Percentiles rank a stretch among this genome's conserved stretches.
These are phyloP conservation scores for Chiua sp. DNA, from an alignment of 1,284 basidiomycete genomes.

Conservation along the genomic window DNA sequence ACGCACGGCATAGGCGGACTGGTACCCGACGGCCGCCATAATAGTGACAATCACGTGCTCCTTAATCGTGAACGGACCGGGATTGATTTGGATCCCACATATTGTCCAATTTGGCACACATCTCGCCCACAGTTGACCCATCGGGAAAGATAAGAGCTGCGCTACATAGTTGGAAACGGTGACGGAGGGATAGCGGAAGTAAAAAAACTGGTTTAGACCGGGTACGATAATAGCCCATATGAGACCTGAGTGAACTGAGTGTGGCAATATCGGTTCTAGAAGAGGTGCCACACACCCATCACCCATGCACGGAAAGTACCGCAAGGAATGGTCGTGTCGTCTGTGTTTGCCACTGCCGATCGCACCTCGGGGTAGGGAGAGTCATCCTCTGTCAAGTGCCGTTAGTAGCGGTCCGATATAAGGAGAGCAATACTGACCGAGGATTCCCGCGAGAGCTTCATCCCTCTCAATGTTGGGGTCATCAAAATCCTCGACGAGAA, in stretches of 20 bases:
- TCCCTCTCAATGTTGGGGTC: constrained; percentile 69
- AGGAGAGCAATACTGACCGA: constrained; percentile 30
- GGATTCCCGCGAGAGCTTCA: constrained; percentile 46
- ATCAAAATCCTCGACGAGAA: constrained; percentile 47
- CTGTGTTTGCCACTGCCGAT: constrained; percentile 75
- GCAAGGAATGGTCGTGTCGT: constrained; percentile 66
- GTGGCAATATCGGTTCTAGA: not conserved
- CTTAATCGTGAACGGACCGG: constrained; percentile 76
- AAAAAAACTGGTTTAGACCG: constrained; percentile 70
- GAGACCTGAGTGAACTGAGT: constrained; percentile 30
- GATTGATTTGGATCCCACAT: constrained; percentile 64
- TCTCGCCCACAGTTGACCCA: constrained; percentile 63
- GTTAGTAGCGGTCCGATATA: constrained; percentile 2
- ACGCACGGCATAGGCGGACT: constrained; percentile 40
- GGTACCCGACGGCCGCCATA: constrained; percentile 76
- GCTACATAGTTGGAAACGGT: constrained; percentile 61
- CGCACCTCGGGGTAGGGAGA: constrained; percentile 66
- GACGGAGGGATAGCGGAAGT: constrained; percentile 68
- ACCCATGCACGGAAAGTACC: constrained; percentile 72
- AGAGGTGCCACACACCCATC: constrained; percentile 47
- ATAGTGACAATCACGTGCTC: constrained; percentile 74
- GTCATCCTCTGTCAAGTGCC: constrained; percentile 47
- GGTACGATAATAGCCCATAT: constrained; percentile 65
- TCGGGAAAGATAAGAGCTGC: constrained; percentile 68
- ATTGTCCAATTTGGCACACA: constrained; percentile 60